These are phyloP conservation scores for Withania somnifera DNA, from an alignment of 305 asterid species.

Conservation along the genomic window DNA sequence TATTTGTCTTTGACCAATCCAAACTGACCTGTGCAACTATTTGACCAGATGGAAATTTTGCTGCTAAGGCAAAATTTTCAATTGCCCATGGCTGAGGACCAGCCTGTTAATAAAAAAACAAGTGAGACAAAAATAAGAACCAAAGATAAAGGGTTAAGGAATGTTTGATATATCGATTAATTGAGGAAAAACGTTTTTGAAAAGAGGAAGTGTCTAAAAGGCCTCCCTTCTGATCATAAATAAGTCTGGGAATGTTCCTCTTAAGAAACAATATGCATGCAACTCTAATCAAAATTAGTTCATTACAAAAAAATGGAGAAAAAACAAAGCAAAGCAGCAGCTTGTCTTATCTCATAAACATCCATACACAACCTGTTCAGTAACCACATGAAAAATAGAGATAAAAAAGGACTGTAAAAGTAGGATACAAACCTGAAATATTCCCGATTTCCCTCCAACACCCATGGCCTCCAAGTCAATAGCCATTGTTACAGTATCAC, in stretches of 20 bases:
- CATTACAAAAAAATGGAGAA: background rate
- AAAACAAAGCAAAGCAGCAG: background rate
- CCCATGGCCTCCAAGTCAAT: slow-evolving; percentile 99
- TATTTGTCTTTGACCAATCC: background rate
- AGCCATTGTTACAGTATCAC: slow-evolving; percentile 68
- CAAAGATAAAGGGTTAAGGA: background rate
- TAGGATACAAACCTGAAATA: slow-evolving; percentile 66
- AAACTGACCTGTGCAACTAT: slow-evolving; percentile 66
- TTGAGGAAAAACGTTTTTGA: background rate
- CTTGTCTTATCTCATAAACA: background rate
- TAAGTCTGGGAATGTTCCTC: background rate
- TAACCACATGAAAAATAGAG: background rate
- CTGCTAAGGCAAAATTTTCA: slow-evolving; percentile 70
- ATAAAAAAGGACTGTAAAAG: background rate
- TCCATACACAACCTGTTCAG: background rate
- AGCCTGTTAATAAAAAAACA: slow-evolving; percentile 42
- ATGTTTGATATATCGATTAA: background rate
- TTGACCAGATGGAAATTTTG: slow-evolving; percentile 86
- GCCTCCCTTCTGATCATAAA: background rate
- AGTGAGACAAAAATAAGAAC: slow-evolving; percentile 4
- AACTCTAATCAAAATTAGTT: background rate
- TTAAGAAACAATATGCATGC: background rate
- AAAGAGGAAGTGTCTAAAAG: background rate
- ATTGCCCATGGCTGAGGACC: slow-evolving; percentile 99
- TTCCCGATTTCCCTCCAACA: slow-evolving; percentile 78